Evolutionary conservation across 495 filamentous ascomycete species (phyloP).

Genomic region (Oleoguttula mirabilis): DNA sequence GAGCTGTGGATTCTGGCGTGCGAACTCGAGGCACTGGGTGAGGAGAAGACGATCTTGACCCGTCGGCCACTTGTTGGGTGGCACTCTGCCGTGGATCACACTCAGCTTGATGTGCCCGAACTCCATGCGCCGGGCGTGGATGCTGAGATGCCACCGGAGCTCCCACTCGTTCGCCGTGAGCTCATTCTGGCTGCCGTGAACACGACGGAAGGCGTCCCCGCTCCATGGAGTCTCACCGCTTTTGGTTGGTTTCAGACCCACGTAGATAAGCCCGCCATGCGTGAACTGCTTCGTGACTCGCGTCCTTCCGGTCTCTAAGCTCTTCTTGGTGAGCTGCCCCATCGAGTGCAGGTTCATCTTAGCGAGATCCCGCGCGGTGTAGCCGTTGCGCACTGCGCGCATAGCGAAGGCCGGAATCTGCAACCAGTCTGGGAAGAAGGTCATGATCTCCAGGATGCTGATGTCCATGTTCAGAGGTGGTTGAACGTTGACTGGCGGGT

Average conservation of each 20-base stretch:
- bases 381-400: conserved; percentile 7
- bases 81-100: conserved; percentile 3
- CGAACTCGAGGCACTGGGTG: conserved; percentile 9
- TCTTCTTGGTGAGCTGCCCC: background rate
- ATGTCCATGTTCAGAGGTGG: conserved; percentile 6
- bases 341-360: background rate
- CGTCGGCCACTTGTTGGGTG: conserved; percentile 3
- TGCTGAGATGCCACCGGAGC: background rate
- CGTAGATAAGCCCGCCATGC: background rate
- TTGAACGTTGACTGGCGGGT: conserved; percentile 1
- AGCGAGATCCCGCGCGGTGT: background rate
- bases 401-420: background rate
- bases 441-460: conserved; percentile 6
- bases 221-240: background rate
- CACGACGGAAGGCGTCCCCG: background rate
- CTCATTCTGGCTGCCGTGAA: background rate
- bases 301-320: background rate
- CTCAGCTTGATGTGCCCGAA: conserved; percentile 4
- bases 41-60: conserved; percentile 8
- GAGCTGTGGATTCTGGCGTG: background rate
- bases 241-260: background rate
- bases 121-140: background rate
- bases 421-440: conserved; percentile 10
- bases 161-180: conserved; percentile 1
- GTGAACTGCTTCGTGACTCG: conserved; percentile 9